phyloP scores from a whole-genome alignment of 2,329 filamentous ascomycete genomes.

The Fusarium virguliforme region DNA sequence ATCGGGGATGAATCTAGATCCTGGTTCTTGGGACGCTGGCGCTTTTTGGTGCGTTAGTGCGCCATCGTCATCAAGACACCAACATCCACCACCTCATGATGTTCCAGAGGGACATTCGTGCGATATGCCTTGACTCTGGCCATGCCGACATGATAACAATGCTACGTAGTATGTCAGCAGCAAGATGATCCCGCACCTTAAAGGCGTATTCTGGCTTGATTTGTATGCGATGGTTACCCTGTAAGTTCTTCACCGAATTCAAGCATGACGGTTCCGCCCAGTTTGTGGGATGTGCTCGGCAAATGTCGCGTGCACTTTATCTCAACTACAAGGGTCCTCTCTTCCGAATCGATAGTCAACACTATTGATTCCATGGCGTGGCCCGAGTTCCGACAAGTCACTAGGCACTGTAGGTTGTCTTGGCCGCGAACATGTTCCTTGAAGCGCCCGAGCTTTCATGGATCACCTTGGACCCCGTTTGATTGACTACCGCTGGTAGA shows the following conservation, averaged over 20 bases:
- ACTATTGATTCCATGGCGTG: not conserved
- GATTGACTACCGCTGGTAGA: not conserved
- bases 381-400: not conserved
- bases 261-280: not conserved
- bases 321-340: not conserved
- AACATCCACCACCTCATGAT: conserved; percentile 1
- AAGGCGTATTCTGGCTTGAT: too few relatives aligned
- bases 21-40: not conserved
- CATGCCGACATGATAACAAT: not conserved
- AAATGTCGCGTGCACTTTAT: conserved; percentile 1
- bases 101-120: not conserved
- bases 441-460: not conserved
- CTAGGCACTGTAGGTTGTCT: not conserved
- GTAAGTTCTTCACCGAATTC: not conserved
- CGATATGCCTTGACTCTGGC: not conserved
- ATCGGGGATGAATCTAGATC: not conserved
- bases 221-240: conserved; percentile 5
- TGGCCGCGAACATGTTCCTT: not conserved
- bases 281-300: not conserved
- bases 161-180: not conserved
- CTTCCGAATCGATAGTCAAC: not conserved
- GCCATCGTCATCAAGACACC: conserved; percentile 5
- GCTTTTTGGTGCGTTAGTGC: not conserved
- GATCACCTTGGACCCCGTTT: not conserved
- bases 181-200: not conserved